Evolutionary conservation across 108 stramenopile genomes (phyloP), one percentile per base, ranked within the genome.

Genomic region (Cylindrotheca fusiformis): DNA sequence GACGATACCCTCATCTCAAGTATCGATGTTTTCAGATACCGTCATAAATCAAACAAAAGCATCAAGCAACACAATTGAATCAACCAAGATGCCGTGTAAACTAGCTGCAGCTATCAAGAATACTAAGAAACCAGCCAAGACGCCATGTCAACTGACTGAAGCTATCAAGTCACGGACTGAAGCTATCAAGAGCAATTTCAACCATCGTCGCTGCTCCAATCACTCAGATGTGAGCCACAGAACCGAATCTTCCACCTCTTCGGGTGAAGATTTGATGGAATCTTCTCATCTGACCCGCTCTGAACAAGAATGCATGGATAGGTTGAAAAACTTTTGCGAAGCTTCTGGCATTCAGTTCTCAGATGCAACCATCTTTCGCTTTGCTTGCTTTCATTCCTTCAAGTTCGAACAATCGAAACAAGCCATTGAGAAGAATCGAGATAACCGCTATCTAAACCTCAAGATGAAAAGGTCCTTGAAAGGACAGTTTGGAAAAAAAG

Each of bases 401-500:
- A 14, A 41, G 10, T 14, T 41, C 14, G 36, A 41, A 41, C 6
- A 41, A 14, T 6, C 36, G 10, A 41, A 41, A 14, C 10, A 41
- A 10, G 36, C 36, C 14, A 14, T 41, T 6, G 36, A 41, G 6
- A 14, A 41, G 36, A 41, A 41, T 41, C 6, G 36, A 41, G 36
- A 41, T 14, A 41, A 41, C 14, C 10, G 10, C 36, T 41, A 10
- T 41, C 14, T 41, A 14, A 14, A 41, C 14, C 36, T 41, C 36
- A 14, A 41, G 36, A 41, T 41, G 36, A 6, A 41, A 10, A 14
- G 36, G 6, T 6, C 6, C 6, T 14, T 41, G 36, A 41, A 14
- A 41, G 36, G 36, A 41, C 36, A 41, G 14, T 41, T 41, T 14
- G 14, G 6, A 6, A 41, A 41, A 6, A 51, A 80, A 59, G 74